phyloP scores from a whole-genome alignment of 495 filamentous ascomycete species.

The Lindgomyces ingoldianus region DNA sequence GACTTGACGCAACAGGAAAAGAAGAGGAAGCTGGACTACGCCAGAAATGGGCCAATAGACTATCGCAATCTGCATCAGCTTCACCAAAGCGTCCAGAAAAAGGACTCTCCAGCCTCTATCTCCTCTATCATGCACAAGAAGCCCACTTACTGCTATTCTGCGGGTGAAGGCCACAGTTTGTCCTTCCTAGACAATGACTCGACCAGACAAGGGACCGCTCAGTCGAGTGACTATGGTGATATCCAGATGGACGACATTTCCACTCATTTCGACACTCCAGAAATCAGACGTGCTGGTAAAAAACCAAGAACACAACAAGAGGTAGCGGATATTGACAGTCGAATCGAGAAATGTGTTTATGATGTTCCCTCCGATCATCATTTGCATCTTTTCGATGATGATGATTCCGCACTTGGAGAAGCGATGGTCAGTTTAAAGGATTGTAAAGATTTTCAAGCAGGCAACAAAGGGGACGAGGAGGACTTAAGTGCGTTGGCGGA shows the following conservation, averaged over 20 bases:
- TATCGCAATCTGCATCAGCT: constrained; percentile 43
- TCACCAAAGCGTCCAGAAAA: constrained; percentile 42
- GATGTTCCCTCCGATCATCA: constrained; percentile 1
- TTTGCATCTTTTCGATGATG: constrained; percentile 25
- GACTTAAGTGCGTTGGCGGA: not conserved
- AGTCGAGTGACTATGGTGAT: constrained; percentile 33
- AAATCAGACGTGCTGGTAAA: not conserved
- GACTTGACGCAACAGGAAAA: constrained; percentile 42
- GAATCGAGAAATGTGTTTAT: not conserved
- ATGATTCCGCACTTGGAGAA: constrained; percentile 38
- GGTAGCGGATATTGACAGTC: not conserved
- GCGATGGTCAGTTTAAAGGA: constrained; percentile 39
- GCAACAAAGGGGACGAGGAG: not conserved
- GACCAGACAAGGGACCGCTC: not conserved
- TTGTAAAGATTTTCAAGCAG: constrained; percentile 26
- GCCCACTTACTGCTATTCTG: constrained; percentile 41
- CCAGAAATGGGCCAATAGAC: constrained; percentile 37
- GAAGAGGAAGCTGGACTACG: constrained; percentile 31
- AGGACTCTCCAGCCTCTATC: constrained; percentile 24
- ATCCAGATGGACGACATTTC: constrained; percentile 1
- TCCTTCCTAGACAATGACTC: constrained; percentile 22
- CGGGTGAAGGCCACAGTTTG: constrained; percentile 41
- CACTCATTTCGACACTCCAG: not conserved
- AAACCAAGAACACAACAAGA: not conserved
- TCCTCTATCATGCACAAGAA: constrained; percentile 41